Percentiles rank a stretch among this genome's conserved stretches.
These are phyloP conservation scores for Colletotrichum sp. DNA, from an alignment of 2,329 filamentous ascomycete species.

Conservation along the genomic window DNA sequence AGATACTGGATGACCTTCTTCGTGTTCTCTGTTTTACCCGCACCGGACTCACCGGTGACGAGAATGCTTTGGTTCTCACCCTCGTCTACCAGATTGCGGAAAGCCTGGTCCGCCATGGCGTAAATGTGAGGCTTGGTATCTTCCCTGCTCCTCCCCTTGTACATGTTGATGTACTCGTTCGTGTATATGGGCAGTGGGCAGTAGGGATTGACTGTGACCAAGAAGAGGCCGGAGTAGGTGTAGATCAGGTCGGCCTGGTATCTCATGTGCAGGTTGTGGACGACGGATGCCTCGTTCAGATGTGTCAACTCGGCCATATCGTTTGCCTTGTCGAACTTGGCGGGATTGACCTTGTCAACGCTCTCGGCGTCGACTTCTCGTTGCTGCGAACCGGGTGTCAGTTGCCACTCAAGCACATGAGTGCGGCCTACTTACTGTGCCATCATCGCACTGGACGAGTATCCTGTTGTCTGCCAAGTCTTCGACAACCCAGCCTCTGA, in stretches of 20 bases:
- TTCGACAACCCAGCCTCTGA: slow-evolving; percentile 90
- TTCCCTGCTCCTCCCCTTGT: slow-evolving; percentile 87
- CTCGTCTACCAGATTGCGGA: slow-evolving; percentile 93
- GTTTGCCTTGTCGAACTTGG: slow-evolving; percentile 98
- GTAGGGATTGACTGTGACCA: slow-evolving; percentile 97
- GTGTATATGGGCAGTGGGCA: slow-evolving; percentile 93
- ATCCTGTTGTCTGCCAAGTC: slow-evolving; percentile 74
- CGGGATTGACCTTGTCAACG: slow-evolving; percentile 98
- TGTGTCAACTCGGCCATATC: slow-evolving; percentile 99
- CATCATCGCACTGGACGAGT: slow-evolving; percentile 92
- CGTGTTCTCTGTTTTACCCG: slow-evolving; percentile 98
- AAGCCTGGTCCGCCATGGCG: slow-evolving; percentile 96
- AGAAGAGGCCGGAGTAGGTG: slow-evolving; percentile 95
- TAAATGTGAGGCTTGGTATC: slow-evolving; percentile 98
- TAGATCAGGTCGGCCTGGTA: slow-evolving; percentile 98
- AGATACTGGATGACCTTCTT: slow-evolving; percentile 99
- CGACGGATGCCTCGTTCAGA: slow-evolving; percentile 95
- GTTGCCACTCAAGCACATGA: not conserved
- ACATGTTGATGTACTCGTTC: slow-evolving; percentile 98
- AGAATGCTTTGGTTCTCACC: slow-evolving; percentile 96
- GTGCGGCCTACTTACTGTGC: slow-evolving; percentile 65
- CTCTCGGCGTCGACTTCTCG: slow-evolving; percentile 84
- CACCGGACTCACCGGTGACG: slow-evolving; percentile 96
- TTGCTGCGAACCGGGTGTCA: slow-evolving; percentile 60
- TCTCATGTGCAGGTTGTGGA: slow-evolving; percentile 93